Evolutionary conservation across 176 grass and related monocot species (phyloP).

Genomic region (Phoenix roebelenii): DNA sequence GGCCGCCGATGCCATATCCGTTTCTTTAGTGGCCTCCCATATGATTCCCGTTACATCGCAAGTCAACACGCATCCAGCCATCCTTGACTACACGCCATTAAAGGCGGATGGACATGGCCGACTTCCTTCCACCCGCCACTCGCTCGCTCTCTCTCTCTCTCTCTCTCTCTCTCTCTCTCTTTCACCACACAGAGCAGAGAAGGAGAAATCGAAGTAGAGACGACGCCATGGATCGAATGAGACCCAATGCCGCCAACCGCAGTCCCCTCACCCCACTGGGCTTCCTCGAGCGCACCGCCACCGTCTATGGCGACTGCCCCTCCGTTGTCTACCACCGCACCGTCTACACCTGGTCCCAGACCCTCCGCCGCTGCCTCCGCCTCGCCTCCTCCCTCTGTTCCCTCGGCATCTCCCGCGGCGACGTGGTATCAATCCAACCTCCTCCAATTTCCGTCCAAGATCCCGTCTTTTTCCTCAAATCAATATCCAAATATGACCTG

Average conservation of each 20-base stretch:
- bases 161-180: too few species aligned
- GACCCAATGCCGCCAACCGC: constrained; percentile 45
- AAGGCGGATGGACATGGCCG: too few species aligned
- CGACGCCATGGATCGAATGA: constrained; percentile 30
- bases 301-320: constrained; percentile 42
- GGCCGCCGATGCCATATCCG: too few species aligned
- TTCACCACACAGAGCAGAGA: too few species aligned
- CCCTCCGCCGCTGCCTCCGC: constrained; percentile 52
- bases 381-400: constrained; percentile 70
- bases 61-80: too few species aligned
- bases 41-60: too few species aligned
- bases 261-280: constrained; percentile 51
- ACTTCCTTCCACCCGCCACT: too few species aligned
- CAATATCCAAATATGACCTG: too few species aligned
- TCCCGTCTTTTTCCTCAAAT: background rate
- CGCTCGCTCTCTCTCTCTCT: too few species aligned
- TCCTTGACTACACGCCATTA: too few species aligned
- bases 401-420: constrained; percentile 56
- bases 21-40: too few species aligned
- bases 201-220: too few species aligned
- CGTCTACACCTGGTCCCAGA: constrained; percentile 68
- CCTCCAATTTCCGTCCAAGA: background rate
- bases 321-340: constrained; percentile 63
- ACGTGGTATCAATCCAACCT: constrained; percentile 33
- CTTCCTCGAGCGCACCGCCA: constrained; percentile 60